Evolutionary conservation across 2,329 filamentous ascomycete species (phyloP).

Genomic region (Talaromyces sp.): DNA sequence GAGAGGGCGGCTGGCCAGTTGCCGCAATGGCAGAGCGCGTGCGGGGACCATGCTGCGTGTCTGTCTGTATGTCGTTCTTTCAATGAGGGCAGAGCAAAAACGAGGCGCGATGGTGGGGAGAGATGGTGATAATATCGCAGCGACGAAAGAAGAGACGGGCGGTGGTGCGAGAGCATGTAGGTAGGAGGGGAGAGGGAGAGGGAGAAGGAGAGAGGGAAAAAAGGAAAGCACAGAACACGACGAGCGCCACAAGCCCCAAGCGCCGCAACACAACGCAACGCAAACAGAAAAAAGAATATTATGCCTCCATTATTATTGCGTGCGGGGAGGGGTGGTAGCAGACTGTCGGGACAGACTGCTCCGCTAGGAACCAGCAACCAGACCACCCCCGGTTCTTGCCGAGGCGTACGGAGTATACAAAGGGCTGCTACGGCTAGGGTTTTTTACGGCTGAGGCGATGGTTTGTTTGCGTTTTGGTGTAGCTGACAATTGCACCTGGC

Average conservation of each 20-base stretch:
- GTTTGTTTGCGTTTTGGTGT: not conserved
- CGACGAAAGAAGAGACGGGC: not conserved
- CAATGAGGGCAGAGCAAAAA: not conserved
- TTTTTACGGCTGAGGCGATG: not conserved
- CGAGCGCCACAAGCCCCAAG: not conserved
- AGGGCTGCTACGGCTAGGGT: not conserved
- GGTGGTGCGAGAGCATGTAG: not conserved
- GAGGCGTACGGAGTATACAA: not conserved
- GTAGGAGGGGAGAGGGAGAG: not conserved
- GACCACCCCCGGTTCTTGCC: conserved; percentile 7
- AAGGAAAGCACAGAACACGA: not conserved
- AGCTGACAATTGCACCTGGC: not conserved
- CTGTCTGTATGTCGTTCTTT: not conserved
- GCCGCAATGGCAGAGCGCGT: conserved; percentile 10
- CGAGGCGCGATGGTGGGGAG: not conserved
- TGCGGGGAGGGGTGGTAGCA: conserved; percentile 1
- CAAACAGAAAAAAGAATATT: not conserved
- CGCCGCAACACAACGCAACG: not conserved
- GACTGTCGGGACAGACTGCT: conserved; percentile 11
- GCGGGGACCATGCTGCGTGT: conserved; percentile 10
- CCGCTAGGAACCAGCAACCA: conserved; percentile 1
- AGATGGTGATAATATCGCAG: not conserved
- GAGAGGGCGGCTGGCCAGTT: not conserved
- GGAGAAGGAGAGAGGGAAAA: not conserved
- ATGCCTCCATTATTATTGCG: not conserved